phyloP scores from a whole-genome alignment of 148 eudicot species.

The Tetragonia tetragonoides region DNA sequence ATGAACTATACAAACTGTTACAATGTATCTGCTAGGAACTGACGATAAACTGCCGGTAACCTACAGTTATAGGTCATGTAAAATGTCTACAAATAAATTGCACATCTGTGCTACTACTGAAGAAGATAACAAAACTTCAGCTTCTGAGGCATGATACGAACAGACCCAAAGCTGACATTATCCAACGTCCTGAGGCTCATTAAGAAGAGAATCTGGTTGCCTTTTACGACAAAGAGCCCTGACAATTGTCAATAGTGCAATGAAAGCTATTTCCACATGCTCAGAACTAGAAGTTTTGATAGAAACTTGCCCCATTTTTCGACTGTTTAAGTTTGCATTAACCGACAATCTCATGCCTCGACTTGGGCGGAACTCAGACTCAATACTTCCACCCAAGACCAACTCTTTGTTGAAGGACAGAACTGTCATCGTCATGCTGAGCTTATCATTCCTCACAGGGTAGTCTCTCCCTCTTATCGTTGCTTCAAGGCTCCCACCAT shows the following conservation, averaged over 20 bases:
- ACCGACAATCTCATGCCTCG: conserved; percentile 63
- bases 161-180: neutral
- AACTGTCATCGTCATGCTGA: conserved; percentile 50
- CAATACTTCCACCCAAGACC: conserved; percentile 64
- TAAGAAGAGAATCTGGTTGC: conserved; percentile 13
- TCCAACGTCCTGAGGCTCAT: conserved; percentile 36
- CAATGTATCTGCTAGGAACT: neutral
- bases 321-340: conserved; percentile 64
- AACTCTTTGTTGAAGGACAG: conserved; percentile 66
- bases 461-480: conserved; percentile 73
- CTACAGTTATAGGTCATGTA: too few relatives aligned
- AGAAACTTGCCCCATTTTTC: conserved; percentile 68
- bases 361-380: conserved; percentile 64
- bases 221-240: conserved; percentile 53
- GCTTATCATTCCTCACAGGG: conserved; percentile 75
- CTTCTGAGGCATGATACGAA: neutral
- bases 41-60: neutral
- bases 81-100: neutral
- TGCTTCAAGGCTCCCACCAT: conserved; percentile 84
- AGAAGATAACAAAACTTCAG: neutral
- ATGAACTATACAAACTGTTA: conserved; percentile 15
- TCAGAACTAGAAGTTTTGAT: conserved; percentile 71
- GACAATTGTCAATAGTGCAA: conserved; percentile 55
- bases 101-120: neutral
- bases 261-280: conserved; percentile 62